Percentiles rank a stretch among this genome's conserved stretches.
These are phyloP conservation scores for Pulveroboletus sp. DNA, from an alignment of 768 basidiomycete species.

Conservation along the genomic window DNA sequence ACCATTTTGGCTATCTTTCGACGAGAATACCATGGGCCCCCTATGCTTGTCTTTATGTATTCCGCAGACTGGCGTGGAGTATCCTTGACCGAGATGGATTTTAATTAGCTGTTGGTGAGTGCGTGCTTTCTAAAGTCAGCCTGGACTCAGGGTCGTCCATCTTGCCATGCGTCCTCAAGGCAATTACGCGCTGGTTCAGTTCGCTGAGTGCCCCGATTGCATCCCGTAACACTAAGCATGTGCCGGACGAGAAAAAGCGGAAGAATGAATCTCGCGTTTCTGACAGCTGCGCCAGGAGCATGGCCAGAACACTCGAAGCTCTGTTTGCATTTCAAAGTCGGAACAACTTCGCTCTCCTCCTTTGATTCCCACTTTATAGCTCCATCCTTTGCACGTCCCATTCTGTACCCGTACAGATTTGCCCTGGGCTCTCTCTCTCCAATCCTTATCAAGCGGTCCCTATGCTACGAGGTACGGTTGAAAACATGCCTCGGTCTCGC, in stretches of 20 bases:
- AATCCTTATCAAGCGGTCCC: conserved; percentile 19
- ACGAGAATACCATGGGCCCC: conserved; percentile 25
- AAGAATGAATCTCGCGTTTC: conserved; percentile 36
- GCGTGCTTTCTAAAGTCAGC: conserved; percentile 19
- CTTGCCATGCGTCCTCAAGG: conserved; percentile 31
- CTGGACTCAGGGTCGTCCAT: conserved; percentile 25
- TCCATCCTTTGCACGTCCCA: conserved; percentile 13
- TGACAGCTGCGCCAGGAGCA: conserved; percentile 30
- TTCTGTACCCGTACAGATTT: conserved; percentile 17
- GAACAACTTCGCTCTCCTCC: conserved; percentile 24
- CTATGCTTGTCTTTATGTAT: conserved; percentile 34
- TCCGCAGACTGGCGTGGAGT: conserved; percentile 34
- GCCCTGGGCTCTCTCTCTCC: conserved; percentile 20
- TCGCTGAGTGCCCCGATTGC: conserved; percentile 33
- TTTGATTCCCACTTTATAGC: conserved; percentile 30
- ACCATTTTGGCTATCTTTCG: conserved; percentile 18
- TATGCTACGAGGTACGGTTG: conserved; percentile 32
- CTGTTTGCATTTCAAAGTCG: conserved; percentile 34
- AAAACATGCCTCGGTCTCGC: conserved; percentile 23
- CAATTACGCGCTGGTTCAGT: conserved; percentile 35
- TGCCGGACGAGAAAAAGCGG: conserved; percentile 28
- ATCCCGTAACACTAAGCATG: conserved; percentile 31
- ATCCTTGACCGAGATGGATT: conserved; percentile 29
- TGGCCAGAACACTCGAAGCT: conserved; percentile 33
- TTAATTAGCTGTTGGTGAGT: conserved; percentile 30